These are phyloP conservation scores for Hyphodiscus hymeniophilus DNA, from an alignment of 495 filamentous ascomycete genomes.

Conservation along the genomic window DNA sequence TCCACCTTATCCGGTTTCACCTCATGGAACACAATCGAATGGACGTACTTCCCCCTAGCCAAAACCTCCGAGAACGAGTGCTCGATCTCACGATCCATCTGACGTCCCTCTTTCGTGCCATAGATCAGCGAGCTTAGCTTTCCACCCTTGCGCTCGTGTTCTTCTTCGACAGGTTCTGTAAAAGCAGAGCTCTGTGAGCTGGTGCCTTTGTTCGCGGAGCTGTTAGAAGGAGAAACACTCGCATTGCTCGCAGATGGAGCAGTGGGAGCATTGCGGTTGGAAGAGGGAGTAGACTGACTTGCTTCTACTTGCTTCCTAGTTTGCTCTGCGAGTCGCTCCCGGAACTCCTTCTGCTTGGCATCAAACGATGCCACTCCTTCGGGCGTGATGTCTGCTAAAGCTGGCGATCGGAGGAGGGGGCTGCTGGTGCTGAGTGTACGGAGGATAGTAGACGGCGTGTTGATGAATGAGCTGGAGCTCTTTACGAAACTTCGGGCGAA, in stretches of 20 bases:
- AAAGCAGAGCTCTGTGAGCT: constrained; percentile 54
- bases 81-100: constrained; percentile 91
- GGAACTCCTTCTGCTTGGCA: constrained; percentile 74
- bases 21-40: constrained; percentile 94
- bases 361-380: constrained; percentile 66
- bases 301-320: constrained; percentile 60
- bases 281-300: constrained; percentile 57
- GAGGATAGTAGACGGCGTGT: constrained; percentile 31
- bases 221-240: constrained; percentile 27
- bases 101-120: constrained; percentile 86
- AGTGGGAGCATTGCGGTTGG: constrained; percentile 34
- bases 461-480: constrained; percentile 29
- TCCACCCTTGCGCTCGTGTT: constrained; percentile 34
- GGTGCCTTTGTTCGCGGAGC: constrained; percentile 39
- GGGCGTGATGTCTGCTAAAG: constrained; percentile 74
- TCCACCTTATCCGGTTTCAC: constrained; percentile 94
- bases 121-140: constrained; percentile 73
- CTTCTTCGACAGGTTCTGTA: constrained; percentile 39
- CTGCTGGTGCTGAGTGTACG: constrained; percentile 56
- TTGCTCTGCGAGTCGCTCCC: constrained; percentile 68
- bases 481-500: constrained; percentile 31
- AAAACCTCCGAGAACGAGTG: constrained; percentile 88
- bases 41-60: constrained; percentile 95
- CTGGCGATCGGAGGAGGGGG: constrained; percentile 43
- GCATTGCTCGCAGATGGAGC: constrained; percentile 49